Percentiles rank a stretch among this genome's conserved stretches.
phyloP scores from a whole-genome alignment of 768 basidiomycete genomes.

The Auricularia sp. region DNA sequence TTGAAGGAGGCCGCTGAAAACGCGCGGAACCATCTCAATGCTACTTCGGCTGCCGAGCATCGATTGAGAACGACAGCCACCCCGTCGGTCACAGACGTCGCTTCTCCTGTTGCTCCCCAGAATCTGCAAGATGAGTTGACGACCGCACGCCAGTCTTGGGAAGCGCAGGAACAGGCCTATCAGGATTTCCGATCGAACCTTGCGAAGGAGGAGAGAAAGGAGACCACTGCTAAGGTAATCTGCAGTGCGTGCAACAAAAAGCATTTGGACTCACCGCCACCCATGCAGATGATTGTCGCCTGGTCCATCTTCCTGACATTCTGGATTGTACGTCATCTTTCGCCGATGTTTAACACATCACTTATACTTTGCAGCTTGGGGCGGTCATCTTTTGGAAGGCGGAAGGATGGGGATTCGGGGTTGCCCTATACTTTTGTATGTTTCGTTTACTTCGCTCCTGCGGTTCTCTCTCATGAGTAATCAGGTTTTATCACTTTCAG shows the following conservation, averaged over 20 bases:
- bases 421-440: constrained; percentile 65
- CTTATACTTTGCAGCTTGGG: constrained; percentile 41
- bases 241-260: not conserved
- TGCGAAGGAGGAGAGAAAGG: constrained; percentile 29
- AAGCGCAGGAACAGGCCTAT: constrained; percentile 10
- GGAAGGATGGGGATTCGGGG: constrained; percentile 57
- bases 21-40: constrained; percentile 27
- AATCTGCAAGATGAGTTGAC: not conserved
- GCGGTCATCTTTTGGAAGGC: constrained; percentile 58
- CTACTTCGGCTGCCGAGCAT: constrained; percentile 13
- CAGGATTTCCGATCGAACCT: constrained; percentile 13
- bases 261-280: not conserved
- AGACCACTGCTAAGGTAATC: constrained; percentile 44
- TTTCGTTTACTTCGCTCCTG: not conserved
- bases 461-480: not conserved
- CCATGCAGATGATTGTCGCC: constrained; percentile 32
- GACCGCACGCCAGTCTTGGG: not conserved
- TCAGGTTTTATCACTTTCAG: constrained; percentile 64
- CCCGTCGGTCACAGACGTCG: constrained; percentile 10
- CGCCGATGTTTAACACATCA: not conserved
- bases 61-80: constrained; percentile 12
- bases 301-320: constrained; percentile 59
- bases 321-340: constrained; percentile 47
- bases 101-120: not conserved
- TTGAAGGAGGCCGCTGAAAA: constrained; percentile 61